Evolutionary conservation across 306 rosid genomes (phyloP), one percentile per base, ranked within the genome.

Genomic region (Prunus padus): DNA sequence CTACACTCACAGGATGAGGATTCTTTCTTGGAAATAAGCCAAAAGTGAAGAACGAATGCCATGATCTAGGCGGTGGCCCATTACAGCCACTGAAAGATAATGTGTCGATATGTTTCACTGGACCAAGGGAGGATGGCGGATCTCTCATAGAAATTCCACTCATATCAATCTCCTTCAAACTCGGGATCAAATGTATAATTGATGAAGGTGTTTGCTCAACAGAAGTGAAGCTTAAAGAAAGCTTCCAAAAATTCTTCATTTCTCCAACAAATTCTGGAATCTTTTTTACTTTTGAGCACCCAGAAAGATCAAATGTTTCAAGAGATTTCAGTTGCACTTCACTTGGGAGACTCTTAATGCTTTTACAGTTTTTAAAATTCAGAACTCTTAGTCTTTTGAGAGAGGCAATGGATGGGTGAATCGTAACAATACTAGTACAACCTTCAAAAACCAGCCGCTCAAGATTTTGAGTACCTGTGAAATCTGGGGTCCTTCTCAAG

Each of bases 401-500:
- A 6, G 1, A 2, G 15, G 54, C 65, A 61, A 78, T 51, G 11
- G 81, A 61, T 61, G 76, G 62, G 44, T 78, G 71, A 62, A 78
- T 51, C 65, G 62, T n/a, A 59, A 61, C 23, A 37, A 78, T 12
- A 20, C 15, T 33, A 0, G 66, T 71, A 30, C 81, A 78, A 19
- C 65, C 57, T 62, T 40, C 26, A 37, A 78, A 72, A 42, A 46
- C 57, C 28, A 78, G n/a, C 11, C 13, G 10, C 65, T 51, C 40
- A 7, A 77, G 72, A 62, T 70, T 70, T n/a, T 45, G 76, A 62
- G 25, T 2, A 3, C 8, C 33, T 49, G 56, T 54, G 8, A 77
- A 77, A 49, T 77, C 69, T 37, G 81, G 81, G 23, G 81, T 77
- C 30, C 26, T 51, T 70, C 1, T 3, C 28, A 62, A 49, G 45